Conservation (phyloP, 495 filamentous ascomycete genomes). For the Chaetomium tenue region DNA sequence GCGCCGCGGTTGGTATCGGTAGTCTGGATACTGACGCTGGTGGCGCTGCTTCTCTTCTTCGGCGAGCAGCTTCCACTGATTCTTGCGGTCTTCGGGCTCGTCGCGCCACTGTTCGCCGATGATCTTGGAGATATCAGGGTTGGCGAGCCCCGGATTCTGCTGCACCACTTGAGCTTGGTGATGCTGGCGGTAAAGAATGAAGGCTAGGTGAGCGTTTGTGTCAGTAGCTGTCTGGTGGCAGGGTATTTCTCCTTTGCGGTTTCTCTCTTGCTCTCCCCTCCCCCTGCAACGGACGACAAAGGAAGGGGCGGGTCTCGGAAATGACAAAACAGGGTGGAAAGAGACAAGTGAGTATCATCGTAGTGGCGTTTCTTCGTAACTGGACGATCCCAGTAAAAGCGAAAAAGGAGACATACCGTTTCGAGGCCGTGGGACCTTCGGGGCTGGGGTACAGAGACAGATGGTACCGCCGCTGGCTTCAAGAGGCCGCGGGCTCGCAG, state of each 20-base stretch:
- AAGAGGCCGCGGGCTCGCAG: constrained; percentile 30
- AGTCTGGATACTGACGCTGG: constrained; percentile 85
- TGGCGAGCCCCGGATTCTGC: constrained; percentile 83
- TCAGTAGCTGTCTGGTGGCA: constrained; percentile 7
- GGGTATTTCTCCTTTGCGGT: background rate
- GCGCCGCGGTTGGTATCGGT: constrained; percentile 89
- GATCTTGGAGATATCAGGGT: constrained; percentile 97
- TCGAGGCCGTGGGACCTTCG: constrained; percentile 88
- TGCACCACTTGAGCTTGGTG: constrained; percentile 79
- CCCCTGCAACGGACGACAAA: constrained; percentile 2
- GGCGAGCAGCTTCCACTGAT: constrained; percentile 84
- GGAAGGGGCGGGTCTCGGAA: background rate
- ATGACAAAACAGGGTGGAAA: constrained; percentile 11
- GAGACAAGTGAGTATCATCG: constrained; percentile 28
- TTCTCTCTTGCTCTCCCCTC: background rate
- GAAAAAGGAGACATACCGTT: constrained; percentile 63
- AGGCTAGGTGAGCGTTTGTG: constrained; percentile 59
- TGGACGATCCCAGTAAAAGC: background rate
- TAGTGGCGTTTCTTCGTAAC: no score
- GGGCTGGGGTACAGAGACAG: constrained; percentile 90
- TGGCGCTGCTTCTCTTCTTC: constrained; percentile 94
- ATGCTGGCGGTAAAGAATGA: constrained; percentile 96
- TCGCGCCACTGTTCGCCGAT: constrained; percentile 90
- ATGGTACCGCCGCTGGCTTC: constrained; percentile 43
- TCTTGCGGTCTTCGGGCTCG: constrained; percentile 71